Evolutionary conservation across 495 filamentous ascomycete species (phyloP), one percentile per base, ranked within the genome.

Genomic region (Aspergillus sclerotiicarbonarius): DNA sequence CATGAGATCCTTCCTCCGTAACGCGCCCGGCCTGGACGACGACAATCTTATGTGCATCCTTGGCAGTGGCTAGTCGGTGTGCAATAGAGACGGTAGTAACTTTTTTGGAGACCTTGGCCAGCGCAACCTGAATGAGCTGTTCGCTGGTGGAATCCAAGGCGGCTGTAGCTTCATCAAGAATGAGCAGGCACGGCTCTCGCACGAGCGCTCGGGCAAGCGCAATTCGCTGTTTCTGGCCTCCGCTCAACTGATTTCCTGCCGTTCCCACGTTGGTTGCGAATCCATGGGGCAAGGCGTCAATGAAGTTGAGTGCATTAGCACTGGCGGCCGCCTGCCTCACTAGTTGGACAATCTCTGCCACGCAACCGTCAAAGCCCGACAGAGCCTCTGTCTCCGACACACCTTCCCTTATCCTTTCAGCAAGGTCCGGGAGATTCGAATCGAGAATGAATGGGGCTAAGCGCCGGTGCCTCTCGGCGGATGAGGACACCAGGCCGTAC

Each of bases 141-240:
- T 84, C 81, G 44, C 73, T 81, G 8, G 72, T 71, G 0, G 80
- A 80, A 64, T 83, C 80, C n/a, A 83, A 31, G 25, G 72, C 72
- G 4, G 64, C 83, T 1, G 89, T 92, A 7, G 90, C 90, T 67
- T 95, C 90, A 63, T 93, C 90, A 1, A 96, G 76, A 32, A 94
- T 84, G 3, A 96, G 69, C 56, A 94, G 83, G 25, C 81, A 80
- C 0, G 91, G 89, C 48, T 88, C 77, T 57, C 87, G 88, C 32
- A 93, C 80, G 21, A 90, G 82, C n/a, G 83, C 84, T 29, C 86
- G 77, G 0, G 87, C 87, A 43, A 91, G 83, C 16, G 87, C 77
- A 49, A 88, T 69, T 9, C 85, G 71, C 61, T 89, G 85, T 45
- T 80, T 82, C 54, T 88, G 83, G 6, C 83, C 82, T 16, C 82